A percentile compares a stretch with the other conserved stretches of the same genome.
phyloP scores from a whole-genome alignment of 441 rosid species.

The Pelargonium fulgidum region DNA sequence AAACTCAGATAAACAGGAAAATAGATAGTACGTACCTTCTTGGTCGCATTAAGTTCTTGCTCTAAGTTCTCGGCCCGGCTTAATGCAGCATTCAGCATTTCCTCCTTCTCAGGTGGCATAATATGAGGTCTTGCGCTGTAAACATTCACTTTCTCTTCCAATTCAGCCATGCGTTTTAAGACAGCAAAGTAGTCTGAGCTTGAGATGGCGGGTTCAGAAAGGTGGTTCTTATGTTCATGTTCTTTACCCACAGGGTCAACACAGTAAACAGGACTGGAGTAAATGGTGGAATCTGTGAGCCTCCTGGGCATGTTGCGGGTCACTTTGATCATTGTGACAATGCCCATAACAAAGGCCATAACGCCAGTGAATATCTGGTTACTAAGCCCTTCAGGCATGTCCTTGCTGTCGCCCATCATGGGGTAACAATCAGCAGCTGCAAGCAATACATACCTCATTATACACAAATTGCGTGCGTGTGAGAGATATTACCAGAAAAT shows the following conservation, averaged over 20 bases:
- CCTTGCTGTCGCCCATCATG: slow-evolving; percentile 21
- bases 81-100: slow-evolving; percentile 57
- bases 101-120: slow-evolving; percentile 71
- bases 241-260: slow-evolving; percentile 32
- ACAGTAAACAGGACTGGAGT: slow-evolving; percentile 39
- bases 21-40: slow-evolving; percentile 43
- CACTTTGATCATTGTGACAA: slow-evolving; percentile 64
- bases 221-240: slow-evolving; percentile 16
- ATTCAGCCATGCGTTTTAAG: slow-evolving; percentile 65
- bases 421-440: slow-evolving; percentile 31
- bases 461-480: background rate
- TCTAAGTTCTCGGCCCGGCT: slow-evolving; percentile 57
- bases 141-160: slow-evolving; percentile 56
- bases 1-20: background rate
- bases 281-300: slow-evolving; percentile 48
- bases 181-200: slow-evolving; percentile 46
- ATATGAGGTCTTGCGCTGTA: slow-evolving; percentile 41
- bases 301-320: slow-evolving; percentile 66
- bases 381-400: slow-evolving; percentile 36
- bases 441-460: slow-evolving; percentile 13
- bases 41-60: slow-evolving; percentile 64
- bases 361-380: slow-evolving; percentile 59
- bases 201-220: slow-evolving; percentile 31
- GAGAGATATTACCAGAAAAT: background rate
- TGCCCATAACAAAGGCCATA: slow-evolving; percentile 72